Conservation (phyloP, 176 grass and related monocot species). For the Ananas comosus region DNA sequence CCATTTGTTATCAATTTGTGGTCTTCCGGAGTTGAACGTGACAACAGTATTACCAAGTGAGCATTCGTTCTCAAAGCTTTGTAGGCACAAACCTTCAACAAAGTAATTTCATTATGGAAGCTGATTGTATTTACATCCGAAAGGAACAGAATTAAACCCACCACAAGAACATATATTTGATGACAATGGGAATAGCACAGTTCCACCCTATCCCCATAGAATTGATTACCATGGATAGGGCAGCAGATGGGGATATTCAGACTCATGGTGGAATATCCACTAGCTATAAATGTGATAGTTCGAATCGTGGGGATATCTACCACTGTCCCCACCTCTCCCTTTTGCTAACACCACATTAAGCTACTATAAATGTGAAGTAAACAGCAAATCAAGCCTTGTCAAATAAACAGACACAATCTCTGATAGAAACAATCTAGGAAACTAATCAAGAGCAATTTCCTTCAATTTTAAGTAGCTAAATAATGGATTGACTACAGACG, state of each 20-base stretch:
- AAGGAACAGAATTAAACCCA: neutral
- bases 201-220: no score
- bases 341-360: neutral
- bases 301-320: no score
- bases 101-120: constrained; percentile 8
- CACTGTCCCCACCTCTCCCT: no score
- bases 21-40: constrained; percentile 61
- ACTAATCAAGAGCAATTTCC: neutral
- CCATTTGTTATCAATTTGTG: constrained; percentile 87
- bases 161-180: no score
- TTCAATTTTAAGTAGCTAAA: constrained; percentile 1
- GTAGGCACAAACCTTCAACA: constrained; percentile 75
- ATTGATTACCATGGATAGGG: no score
- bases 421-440: neutral
- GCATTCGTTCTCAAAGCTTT: constrained; percentile 58
- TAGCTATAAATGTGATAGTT: no score
- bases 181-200: no score
- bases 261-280: no score
- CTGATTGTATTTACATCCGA: constrained; percentile 11
- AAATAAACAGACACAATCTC: neutral
- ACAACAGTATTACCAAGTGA: constrained; percentile 56
- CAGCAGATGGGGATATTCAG: no score
- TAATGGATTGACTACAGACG: constrained; percentile 8
- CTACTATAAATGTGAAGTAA: neutral
- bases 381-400: neutral